Evolutionary conservation across 176 grass and related monocot genomes (phyloP), one percentile per base, ranked within the genome.

Genomic region (Leersia perrieri): DNA sequence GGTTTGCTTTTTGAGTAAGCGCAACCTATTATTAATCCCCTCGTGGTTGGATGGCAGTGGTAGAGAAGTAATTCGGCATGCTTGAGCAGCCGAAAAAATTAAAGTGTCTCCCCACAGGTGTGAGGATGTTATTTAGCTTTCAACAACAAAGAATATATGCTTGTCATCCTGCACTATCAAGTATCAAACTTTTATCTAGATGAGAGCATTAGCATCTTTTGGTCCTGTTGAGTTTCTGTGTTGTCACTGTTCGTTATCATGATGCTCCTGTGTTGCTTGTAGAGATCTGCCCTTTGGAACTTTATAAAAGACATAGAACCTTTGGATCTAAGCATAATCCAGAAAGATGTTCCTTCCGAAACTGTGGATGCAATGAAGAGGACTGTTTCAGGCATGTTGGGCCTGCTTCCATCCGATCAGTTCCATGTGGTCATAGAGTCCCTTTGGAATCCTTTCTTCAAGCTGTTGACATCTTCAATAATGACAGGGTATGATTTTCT

Each of bases 301-400:
- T 73, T 95, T 92, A 89, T 98, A 57, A 93, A 98, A 86, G 96
- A 93, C 40, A 91, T 95, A 82, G 92, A 95, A 51, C 96, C 96
- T 57, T 82, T 98, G 81, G 90, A 95, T 78, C 78, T 93, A 33
- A 93, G 86, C 68, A 68, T 88, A 65, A 91, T 95, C 80, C 88
- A 95, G 68, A 95, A 94, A 72, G 90, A 93, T 72, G 96, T 99
- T 40, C 87, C 96, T 68, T 75, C 76, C 34, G 85, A 99, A 86
- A 95, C 96, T 22, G 77, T 99, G 45, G 92, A 93, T 77, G 92
- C 90, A 33, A 99, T 95, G 90, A 93, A 99, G 82, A 91, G 90
- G 82, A 95, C 96, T 29, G 94, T 99, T 86, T 95, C 90, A 20
- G 88, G 92, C 71, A 99, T 99, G 92, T 79, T 99, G 62, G 96